phyloP scores from a whole-genome alignment of 139 green algal species.

The Pleodorina starrii region DNA sequence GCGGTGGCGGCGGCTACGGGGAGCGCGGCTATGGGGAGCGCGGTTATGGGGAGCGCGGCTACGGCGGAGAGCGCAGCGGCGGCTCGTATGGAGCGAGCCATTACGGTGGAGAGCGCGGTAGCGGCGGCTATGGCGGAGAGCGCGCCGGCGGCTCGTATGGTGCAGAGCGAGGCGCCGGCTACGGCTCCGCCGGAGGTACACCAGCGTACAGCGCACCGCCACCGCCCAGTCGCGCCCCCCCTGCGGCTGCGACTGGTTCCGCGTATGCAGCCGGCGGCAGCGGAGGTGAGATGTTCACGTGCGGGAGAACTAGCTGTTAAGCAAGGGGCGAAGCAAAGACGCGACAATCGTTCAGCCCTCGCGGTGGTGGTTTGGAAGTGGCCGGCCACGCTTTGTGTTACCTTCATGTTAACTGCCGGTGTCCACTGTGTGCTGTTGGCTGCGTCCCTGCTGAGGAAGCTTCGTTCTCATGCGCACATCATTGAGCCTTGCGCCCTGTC shows the following conservation, averaged over 20 bases:
- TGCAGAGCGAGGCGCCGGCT: background rate
- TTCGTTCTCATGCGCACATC: too few species aligned
- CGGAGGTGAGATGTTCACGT: background rate
- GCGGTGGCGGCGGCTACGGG: constrained; percentile 23
- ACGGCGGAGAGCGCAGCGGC: constrained; percentile 16
- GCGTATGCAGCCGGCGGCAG: background rate
- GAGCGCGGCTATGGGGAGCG: background rate
- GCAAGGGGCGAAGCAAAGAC: too few species aligned
- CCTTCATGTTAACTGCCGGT: too few species aligned
- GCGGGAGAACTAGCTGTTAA: too few species aligned
- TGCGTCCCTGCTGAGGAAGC: too few species aligned
- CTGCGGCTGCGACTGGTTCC: background rate
- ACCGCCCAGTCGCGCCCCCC: background rate
- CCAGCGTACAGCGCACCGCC: background rate
- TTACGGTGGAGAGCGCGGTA: background rate
- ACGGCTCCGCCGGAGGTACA: background rate
- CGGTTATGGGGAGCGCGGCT: background rate
- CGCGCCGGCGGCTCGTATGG: background rate
- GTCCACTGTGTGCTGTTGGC: too few species aligned
- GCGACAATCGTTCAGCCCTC: too few species aligned
- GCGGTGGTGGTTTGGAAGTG: too few species aligned
- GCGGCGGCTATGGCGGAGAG: background rate
- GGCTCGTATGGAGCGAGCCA: background rate
- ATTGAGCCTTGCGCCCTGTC: too few species aligned
- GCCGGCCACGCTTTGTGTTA: too few species aligned